A percentile compares a stretch with the other conserved stretches of the same genome.
These are phyloP conservation scores for Morella rubra DNA, from an alignment of 306 rosid species.

Conservation along the genomic window DNA sequence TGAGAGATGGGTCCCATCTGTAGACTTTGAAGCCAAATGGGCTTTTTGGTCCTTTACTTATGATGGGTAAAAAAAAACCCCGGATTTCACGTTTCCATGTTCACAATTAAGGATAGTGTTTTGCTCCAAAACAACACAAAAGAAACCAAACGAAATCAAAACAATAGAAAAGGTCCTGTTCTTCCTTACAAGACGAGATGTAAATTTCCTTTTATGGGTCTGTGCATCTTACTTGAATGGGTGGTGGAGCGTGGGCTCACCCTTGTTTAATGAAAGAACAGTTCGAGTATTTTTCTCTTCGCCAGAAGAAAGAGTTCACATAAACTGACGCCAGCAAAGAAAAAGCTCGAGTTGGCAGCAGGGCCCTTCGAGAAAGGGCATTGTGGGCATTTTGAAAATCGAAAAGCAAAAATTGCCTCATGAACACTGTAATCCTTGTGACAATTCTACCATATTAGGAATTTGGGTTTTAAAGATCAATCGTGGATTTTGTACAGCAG, in stretches of 20 bases:
- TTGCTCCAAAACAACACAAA: neutral
- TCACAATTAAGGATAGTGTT: slow-evolving; percentile 17
- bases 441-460: neutral
- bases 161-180: slow-evolving; percentile 15
- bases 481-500: slow-evolving; percentile 6
- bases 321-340: neutral
- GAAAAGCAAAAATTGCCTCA: neutral
- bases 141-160: neutral
- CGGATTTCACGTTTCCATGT: slow-evolving; percentile 47
- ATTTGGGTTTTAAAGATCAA: slow-evolving; percentile 9
- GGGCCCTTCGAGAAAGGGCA: neutral
- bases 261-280: neutral
- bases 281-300: neutral
- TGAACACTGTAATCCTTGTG: neutral
- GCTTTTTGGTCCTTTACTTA: slow-evolving; percentile 5
- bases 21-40: slow-evolving; percentile 15
- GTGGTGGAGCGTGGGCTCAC: neutral
- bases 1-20: neutral
- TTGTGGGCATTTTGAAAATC: neutral
- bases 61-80: slow-evolving; percentile 31
- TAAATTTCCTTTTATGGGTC: slow-evolving; percentile 23
- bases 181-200: slow-evolving; percentile 22
- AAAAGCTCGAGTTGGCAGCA: neutral
- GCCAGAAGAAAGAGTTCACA: neutral
- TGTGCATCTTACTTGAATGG: slow-evolving; percentile 28